Evolutionary conservation across 169 alveolate genomes (phyloP).

Genomic region (Pseudocohnilembus persalinus): DNA sequence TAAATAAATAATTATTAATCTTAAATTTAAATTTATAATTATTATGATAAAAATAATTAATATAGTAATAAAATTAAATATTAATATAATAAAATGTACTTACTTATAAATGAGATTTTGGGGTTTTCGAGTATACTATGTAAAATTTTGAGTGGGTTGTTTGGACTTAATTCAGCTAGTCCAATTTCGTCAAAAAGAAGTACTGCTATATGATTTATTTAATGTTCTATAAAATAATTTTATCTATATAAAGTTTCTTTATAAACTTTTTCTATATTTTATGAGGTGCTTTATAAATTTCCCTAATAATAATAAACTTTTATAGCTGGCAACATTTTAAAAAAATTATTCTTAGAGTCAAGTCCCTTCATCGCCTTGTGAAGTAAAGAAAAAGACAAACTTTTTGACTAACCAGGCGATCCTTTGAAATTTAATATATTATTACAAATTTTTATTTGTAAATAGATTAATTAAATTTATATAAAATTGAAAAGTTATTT

Average conservation of each 20-base stretch:
- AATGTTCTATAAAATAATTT: conserved; percentile 4
- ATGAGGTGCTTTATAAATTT: conserved; percentile 52
- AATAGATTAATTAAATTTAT: conserved; percentile 14
- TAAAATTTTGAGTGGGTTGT: conserved; percentile 68
- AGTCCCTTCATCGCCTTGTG: conserved; percentile 51
- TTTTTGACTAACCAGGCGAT: conserved; percentile 64
- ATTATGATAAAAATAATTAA: no score
- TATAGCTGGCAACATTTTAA: conserved; percentile 42
- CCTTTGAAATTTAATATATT: not conserved
- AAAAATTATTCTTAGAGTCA: conserved; percentile 33
- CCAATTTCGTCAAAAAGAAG: conserved; percentile 77
- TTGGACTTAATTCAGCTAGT: conserved; percentile 61
- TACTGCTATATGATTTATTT: conserved; percentile 11
- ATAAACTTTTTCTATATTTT: conserved; percentile 50
- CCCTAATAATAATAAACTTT: conserved; percentile 51
- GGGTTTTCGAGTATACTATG: conserved; percentile 62
- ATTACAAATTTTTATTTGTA: not conserved
- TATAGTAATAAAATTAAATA: no score
- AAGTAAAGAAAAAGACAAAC: conserved; percentile 52
- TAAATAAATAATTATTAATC: no score
- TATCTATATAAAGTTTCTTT: conserved; percentile 37
- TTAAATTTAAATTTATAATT: no score
- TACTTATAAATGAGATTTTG: conserved; percentile 52
- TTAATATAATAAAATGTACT: no score
- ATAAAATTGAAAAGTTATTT: no score